Evolutionary conservation across 2,329 filamentous ascomycete species (phyloP).

Genomic region (Fusarium abutilonis): DNA sequence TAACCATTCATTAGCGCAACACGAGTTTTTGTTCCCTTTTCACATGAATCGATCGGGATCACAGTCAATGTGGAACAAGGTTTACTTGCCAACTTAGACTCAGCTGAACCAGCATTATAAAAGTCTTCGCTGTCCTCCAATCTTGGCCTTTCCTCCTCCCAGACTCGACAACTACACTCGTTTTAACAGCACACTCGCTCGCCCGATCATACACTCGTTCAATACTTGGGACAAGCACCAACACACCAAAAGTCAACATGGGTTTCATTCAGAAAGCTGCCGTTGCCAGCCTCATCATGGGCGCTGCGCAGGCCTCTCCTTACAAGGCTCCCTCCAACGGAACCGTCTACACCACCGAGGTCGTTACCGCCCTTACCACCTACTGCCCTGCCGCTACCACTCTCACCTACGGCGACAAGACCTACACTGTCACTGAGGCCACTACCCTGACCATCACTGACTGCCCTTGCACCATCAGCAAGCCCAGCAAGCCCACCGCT

Average conservation of each 20-base stretch:
- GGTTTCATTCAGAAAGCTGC: constrained; percentile 37
- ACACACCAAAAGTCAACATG: constrained; percentile 31
- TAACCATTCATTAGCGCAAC: neutral
- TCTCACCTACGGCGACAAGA: constrained; percentile 66
- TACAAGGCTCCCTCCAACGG: constrained; percentile 34
- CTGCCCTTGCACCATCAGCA: constrained; percentile 71
- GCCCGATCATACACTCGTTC: constrained; percentile 1
- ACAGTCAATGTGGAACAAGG: neutral
- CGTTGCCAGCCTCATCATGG: constrained; percentile 29
- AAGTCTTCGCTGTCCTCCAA: neutral
- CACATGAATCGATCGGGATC: neutral
- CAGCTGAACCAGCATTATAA: constrained; percentile 22
- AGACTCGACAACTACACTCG: constrained; percentile 20
- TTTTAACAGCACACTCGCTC: neutral
- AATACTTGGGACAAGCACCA: neutral
- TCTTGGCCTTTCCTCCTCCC: neutral
- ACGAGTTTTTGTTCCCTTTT: neutral
- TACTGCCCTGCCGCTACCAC: constrained; percentile 72
- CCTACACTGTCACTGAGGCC: constrained; percentile 71
- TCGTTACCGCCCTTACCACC: constrained; percentile 71
- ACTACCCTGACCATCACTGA: constrained; percentile 72
- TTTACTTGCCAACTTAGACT: neutral
- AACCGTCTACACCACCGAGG: constrained; percentile 66
- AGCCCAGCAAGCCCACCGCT: constrained; percentile 46
- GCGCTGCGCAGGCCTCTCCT: constrained; percentile 33